Conservation (phyloP, 495 filamentous ascomycete species). For the Corynascus novoguineensis region DNA sequence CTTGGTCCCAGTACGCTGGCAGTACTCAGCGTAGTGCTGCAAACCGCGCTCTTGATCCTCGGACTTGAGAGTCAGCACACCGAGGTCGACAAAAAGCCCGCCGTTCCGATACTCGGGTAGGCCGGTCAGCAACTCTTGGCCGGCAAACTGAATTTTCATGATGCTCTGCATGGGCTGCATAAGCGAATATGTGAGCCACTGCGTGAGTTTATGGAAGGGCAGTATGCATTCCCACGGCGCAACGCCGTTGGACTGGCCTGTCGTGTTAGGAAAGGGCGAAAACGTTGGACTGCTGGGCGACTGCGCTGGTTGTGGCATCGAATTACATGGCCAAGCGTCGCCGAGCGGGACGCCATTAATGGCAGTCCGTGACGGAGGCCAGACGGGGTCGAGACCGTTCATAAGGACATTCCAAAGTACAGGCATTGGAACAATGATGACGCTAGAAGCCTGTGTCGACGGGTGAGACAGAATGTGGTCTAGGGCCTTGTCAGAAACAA, state of each 20-base stretch:
- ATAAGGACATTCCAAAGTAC: slow-evolving; percentile 88
- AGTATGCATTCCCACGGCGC: slow-evolving; percentile 89
- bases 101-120: slow-evolving; percentile 87
- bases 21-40: slow-evolving; percentile 64
- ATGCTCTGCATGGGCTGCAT: slow-evolving; percentile 82
- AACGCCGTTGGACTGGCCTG: slow-evolving; percentile 35
- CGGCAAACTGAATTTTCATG: slow-evolving; percentile 69
- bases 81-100: slow-evolving; percentile 76
- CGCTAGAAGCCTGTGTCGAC: slow-evolving; percentile 76
- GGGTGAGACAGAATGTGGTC: slow-evolving; percentile 92
- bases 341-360: slow-evolving; percentile 86
- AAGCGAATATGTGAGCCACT: slow-evolving; percentile 78
- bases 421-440: slow-evolving; percentile 82
- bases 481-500: slow-evolving; percentile 30
- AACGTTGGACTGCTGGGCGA: slow-evolving; percentile 37
- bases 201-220: slow-evolving; percentile 79
- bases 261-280: slow-evolving; percentile 43
- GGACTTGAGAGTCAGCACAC: slow-evolving; percentile 68
- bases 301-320: slow-evolving; percentile 68
- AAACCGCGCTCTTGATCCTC: slow-evolving; percentile 62
- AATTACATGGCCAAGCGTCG: slow-evolving; percentile 88
- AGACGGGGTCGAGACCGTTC: slow-evolving; percentile 79
- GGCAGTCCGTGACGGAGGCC: slow-evolving; percentile 82
- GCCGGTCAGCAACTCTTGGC: slow-evolving; percentile 71
- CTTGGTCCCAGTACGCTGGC: slow-evolving; percentile 66